phyloP scores from a whole-genome alignment of 148 eudicot genomes.

The Vaccinium corymbosum region DNA sequence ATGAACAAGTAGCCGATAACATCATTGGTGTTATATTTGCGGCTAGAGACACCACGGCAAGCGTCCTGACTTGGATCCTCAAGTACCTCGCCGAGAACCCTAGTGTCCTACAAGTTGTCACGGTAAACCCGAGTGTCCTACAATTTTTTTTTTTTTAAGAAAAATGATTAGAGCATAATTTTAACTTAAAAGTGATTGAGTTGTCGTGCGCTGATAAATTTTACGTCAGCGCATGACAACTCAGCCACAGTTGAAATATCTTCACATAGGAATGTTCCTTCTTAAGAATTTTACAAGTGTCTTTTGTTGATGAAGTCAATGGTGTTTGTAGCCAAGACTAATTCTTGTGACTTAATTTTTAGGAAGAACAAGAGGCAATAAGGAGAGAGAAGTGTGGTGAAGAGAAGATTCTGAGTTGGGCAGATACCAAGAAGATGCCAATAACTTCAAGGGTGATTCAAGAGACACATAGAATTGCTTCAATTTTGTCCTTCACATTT shows the following conservation, averaged over 20 bases:
- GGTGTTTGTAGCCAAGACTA: not conserved
- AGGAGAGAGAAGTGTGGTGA: constrained; percentile 33
- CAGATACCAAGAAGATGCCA: constrained; percentile 71
- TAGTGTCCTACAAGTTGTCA: constrained; percentile 67
- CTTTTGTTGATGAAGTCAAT: not conserved
- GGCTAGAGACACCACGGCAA: constrained; percentile 93
- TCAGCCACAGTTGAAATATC: too few relatives aligned
- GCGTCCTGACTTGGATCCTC: constrained; percentile 84
- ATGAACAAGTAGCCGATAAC: constrained; percentile 90
- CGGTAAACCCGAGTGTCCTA: constrained; percentile 35
- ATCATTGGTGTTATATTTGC: constrained; percentile 95
- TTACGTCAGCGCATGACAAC: too few relatives aligned
- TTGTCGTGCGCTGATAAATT: too few relatives aligned
- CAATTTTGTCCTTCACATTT: constrained; percentile 86
- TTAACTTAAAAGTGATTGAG: too few relatives aligned
- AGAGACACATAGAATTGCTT: constrained; percentile 91
- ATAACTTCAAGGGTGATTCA: constrained; percentile 72
- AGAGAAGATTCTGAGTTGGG: constrained; percentile 44
- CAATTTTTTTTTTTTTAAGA: too few relatives aligned
- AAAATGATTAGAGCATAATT: too few relatives aligned
- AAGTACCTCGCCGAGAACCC: constrained; percentile 85
- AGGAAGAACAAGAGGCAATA: constrained; percentile 75
- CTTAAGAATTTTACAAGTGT: not conserved
- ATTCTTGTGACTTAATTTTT: constrained; percentile 8
- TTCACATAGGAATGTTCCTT: not conserved